A percentile compares a stretch with the other conserved stretches of the same genome.
Conservation (phyloP, 148 eudicot species). For the Nepenthes gracilis region DNA sequence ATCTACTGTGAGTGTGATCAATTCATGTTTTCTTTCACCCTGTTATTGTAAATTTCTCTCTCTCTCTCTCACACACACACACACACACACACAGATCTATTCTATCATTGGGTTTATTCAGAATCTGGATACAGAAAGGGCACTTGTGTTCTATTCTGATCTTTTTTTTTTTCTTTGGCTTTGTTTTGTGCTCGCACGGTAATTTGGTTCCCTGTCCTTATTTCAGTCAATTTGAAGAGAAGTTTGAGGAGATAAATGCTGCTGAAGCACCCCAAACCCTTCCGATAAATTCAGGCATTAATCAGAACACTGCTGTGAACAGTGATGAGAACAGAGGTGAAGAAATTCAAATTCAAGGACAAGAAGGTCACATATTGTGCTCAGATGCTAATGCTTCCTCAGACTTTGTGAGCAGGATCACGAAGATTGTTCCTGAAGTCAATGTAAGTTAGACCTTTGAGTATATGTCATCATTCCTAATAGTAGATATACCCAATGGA, state of each 20-base stretch:
- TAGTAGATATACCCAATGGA: not conserved
- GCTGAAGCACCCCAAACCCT: slow-evolving; percentile 37
- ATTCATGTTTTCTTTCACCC: not conserved
- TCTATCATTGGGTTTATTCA: too few relatives aligned
- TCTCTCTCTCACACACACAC: too few relatives aligned
- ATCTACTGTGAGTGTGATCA: not conserved
- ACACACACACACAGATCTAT: too few relatives aligned
- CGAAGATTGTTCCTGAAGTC: slow-evolving; percentile 96
- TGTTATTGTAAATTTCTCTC: too few relatives aligned
- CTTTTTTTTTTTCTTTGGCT: not conserved
- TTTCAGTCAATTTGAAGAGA: slow-evolving; percentile 92
- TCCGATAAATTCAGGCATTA: slow-evolving; percentile 34
- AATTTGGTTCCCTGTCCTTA: slow-evolving; percentile 4
- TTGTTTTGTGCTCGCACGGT: too few relatives aligned
- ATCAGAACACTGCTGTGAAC: slow-evolving; percentile 18
- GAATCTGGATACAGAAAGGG: too few relatives aligned
- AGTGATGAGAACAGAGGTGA: slow-evolving; percentile 19
- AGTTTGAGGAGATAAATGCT: slow-evolving; percentile 74
- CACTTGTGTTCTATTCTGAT: not conserved
- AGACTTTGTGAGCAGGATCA: slow-evolving; percentile 82
- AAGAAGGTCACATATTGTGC: slow-evolving; percentile 27
- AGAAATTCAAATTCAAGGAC: slow-evolving; percentile 33
- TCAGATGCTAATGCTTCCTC: slow-evolving; percentile 47
- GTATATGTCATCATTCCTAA: not conserved
- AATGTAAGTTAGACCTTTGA: slow-evolving; percentile 52